Base-by-base conservation (phyloP, 495 filamentous ascomycete species). In the Astrothelium subdiscretum region DNA sequence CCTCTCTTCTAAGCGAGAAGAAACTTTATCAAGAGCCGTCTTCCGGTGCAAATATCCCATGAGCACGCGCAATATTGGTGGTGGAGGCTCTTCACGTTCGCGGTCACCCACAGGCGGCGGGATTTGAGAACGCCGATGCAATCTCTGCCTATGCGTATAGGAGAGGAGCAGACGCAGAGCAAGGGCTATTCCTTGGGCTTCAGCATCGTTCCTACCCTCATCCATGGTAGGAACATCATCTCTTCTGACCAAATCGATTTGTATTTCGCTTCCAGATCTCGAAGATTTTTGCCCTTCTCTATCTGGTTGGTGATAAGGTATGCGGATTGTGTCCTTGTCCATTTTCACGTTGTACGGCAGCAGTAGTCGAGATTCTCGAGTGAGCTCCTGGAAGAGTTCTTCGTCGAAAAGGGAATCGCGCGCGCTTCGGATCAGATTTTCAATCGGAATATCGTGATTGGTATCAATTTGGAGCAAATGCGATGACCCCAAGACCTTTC, bases 351-450 rank as follows among this genome's bases (percentile, higher is more conserved):
- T 81, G 26, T 84, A 82, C 44, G 80, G 81, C 11, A 83, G 78
- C 40, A 95, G 74, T 0, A 79, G 75, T 5, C 90, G 84, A 1
- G 87, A 85, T 74, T 99, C 95, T 12, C 88, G 81, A 57, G 86
- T 83, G 24, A 99, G 72, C 72, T 97, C 94, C 65, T 95, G 85
- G 79, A 91, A 95, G n/a, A 99, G 74, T 70, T 99, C 95, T 68
- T 96, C 87, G 60, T 92, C 88, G 69, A 89, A 97, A 1, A 95
- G 78, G 61, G 88, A 91, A 71, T 99, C 87, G 31, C 92, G 85
- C 12, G 91, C 90, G 66, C 90, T 85, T 20, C 86, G 79, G 51
- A 97, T 89, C 8, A 81, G 81, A 38, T 85, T 77, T 63, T 91
- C 85, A 18, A 84, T 75, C 1, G 78, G 73, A 1, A 73, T 69